phyloP scores from a whole-genome alignment of 2,329 filamentous ascomycete genomes.

The Aspergillus transmontanensis region DNA sequence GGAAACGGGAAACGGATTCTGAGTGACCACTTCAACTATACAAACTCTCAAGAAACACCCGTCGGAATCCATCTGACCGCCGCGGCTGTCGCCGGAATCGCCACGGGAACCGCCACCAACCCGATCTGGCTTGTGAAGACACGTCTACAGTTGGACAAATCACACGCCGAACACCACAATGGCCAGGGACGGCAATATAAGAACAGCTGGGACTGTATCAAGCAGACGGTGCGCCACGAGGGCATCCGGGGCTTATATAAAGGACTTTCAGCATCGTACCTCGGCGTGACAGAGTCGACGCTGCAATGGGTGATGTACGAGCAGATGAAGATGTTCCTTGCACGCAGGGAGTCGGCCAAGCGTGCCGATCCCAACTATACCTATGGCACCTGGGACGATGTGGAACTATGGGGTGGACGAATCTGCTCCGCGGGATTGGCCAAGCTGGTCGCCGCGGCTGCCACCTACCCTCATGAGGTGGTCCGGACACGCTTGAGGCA shows the following conservation, averaged over 20 bases:
- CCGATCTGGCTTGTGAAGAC: conserved; percentile 98
- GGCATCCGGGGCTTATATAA: conserved; percentile 83
- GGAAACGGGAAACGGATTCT: conserved; percentile 87
- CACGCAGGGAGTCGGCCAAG: conserved; percentile 59
- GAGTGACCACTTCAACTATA: conserved; percentile 62
- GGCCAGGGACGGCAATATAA: conserved; percentile 67
- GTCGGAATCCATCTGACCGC: conserved; percentile 76
- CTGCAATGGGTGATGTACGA: conserved; percentile 95
- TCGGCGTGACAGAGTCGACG: conserved; percentile 87
- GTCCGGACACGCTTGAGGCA: conserved; percentile 83
- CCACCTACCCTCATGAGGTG: conserved; percentile 92
- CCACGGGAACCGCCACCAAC: conserved; percentile 88
- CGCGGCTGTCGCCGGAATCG: conserved; percentile 76
- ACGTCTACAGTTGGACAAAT: conserved; percentile 86
- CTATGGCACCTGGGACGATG: conserved; percentile 67
- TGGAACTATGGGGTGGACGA: conserved; percentile 1
- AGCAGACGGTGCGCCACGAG: conserved; percentile 78
- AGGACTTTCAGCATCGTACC: conserved; percentile 86
- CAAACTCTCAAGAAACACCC: conserved; percentile 54
- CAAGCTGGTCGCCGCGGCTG: conserved; percentile 79
- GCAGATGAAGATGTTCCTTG: conserved; percentile 79
- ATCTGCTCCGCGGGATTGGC: conserved; percentile 69
- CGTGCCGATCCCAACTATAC: conserved; percentile 58
- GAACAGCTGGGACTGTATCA: conserved; percentile 85
- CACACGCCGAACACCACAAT: conserved; percentile 63